phyloP scores from a whole-genome alignment of 371 early-diverging fungal genomes.

The Mucor sp. region DNA sequence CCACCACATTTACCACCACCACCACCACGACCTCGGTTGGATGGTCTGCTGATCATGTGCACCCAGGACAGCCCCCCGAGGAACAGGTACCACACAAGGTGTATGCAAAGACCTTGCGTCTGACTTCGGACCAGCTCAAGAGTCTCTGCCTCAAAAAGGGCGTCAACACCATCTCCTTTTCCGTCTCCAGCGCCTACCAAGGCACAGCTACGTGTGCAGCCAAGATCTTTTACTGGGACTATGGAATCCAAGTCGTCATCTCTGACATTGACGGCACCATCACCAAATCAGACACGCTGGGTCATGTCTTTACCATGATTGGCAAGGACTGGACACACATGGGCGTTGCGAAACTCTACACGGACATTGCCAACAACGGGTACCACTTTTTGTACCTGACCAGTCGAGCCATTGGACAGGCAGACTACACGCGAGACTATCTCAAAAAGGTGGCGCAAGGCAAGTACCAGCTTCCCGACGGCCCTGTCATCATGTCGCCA shows the following conservation, averaged over 20 bases:
- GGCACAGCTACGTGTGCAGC: conserved; percentile 79
- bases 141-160: conserved; percentile 84
- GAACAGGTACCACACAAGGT: conserved; percentile 32
- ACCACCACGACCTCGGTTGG: conserved; percentile 49
- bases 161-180: conserved; percentile 88
- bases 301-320: conserved; percentile 97
- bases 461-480: conserved; percentile 89
- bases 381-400: conserved; percentile 98
- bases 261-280: conserved; percentile 99
- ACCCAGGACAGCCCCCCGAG: conserved; percentile 15
- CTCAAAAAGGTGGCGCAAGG: conserved; percentile 89
- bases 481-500: conserved; percentile 97
- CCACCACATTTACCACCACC: conserved; percentile 44
- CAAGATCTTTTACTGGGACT: conserved; percentile 89
- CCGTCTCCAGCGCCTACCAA: conserved; percentile 77
- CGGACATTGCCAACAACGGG: conserved; percentile 93
- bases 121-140: conserved; percentile 93
- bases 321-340: conserved; percentile 99
- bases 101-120: conserved; percentile 87
- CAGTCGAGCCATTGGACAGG: conserved; percentile 96
- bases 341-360: conserved; percentile 96
- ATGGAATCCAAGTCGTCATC: conserved; percentile 89
- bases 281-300: conserved; percentile 97
- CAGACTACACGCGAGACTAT: conserved; percentile 90
- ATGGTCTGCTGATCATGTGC: conserved; percentile 35